phyloP scores from a whole-genome alignment of 306 rosid genomes.

The Vigna reflexopilosa region DNA sequence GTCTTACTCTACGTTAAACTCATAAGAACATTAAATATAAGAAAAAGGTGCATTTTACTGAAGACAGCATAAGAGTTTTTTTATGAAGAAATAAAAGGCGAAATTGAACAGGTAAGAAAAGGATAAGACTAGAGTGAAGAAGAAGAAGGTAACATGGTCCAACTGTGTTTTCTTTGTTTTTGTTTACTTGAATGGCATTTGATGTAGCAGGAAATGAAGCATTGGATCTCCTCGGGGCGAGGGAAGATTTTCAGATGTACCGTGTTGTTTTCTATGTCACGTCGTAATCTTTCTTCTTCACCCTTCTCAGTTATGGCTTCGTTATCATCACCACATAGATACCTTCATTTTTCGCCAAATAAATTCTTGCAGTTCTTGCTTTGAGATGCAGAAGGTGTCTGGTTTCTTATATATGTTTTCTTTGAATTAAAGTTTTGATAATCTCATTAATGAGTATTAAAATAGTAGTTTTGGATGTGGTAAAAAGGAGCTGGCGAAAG shows the following conservation, averaged over 20 bases:
- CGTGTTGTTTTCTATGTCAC: conserved; percentile 5
- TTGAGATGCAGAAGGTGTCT: neutral
- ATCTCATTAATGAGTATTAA: no score
- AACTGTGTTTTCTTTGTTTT: neutral
- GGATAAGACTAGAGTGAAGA: neutral
- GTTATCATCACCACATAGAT: neutral
- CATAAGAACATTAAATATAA: no score
- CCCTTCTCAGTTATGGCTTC: neutral
- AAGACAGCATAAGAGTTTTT: no score
- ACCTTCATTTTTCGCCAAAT: neutral
- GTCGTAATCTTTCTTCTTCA: conserved; percentile 35
- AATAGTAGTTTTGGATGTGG: no score
- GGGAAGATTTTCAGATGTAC: conserved; percentile 3
- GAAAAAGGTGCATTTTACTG: no score
- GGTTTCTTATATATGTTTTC: no score
- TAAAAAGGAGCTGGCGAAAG: no score
- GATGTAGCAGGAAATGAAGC: neutral
- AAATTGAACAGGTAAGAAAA: no score
- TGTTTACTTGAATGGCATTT: neutral
- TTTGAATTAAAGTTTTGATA: no score
- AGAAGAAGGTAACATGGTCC: neutral
- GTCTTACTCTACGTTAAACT: no score
- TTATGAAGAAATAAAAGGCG: no score
- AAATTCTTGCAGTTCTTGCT: neutral
- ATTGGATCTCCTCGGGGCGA: conserved; percentile 23